A percentile compares a stretch with the other conserved stretches of the same genome.
These are phyloP conservation scores for Penstemon eatonii DNA, from an alignment of 257 asterid genomes.

Conservation along the genomic window DNA sequence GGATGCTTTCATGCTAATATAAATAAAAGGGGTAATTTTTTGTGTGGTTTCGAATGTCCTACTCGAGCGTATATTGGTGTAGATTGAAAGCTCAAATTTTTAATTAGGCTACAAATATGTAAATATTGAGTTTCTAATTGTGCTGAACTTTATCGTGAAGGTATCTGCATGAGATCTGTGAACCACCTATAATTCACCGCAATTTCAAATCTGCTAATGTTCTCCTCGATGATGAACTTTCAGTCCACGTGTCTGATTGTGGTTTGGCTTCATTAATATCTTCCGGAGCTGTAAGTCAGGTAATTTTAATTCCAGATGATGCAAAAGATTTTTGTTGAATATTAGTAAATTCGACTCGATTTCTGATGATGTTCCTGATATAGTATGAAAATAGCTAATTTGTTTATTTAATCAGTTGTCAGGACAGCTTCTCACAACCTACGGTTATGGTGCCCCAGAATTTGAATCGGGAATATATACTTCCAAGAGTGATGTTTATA, in stretches of 20 bases:
- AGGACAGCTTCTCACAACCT: constrained; percentile 92
- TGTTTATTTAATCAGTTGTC: constrained; percentile 60
- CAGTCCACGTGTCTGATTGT: constrained; percentile 85
- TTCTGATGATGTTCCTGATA: no score
- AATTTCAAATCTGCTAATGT: constrained; percentile 90
- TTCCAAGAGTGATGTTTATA: constrained; percentile 86
- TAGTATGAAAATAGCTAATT: constrained; percentile 13
- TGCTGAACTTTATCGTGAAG: constrained; percentile 35
- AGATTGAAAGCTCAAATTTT: no score
- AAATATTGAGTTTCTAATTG: no score
- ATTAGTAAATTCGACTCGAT: no score
- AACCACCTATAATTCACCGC: constrained; percentile 88
- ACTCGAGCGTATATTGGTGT: no score
- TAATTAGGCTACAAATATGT: no score
- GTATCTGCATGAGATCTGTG: constrained; percentile 90
- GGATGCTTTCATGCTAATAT: no score
- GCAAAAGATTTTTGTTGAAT: no score
- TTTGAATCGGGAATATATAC: constrained; percentile 89
- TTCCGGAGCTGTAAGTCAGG: constrained; percentile 90
- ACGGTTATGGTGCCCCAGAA: constrained; percentile 98
- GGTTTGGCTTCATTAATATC: constrained; percentile 83
- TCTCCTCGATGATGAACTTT: constrained; percentile 88
- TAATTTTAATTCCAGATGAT: constrained; percentile 21
- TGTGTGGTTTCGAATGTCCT: no score
- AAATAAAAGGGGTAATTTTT: no score